A percentile compares a stretch with the other conserved stretches of the same genome.
These are phyloP conservation scores for Pythium scleroteichum DNA, from an alignment of 352 stramenopile genomes.

Conservation along the genomic window DNA sequence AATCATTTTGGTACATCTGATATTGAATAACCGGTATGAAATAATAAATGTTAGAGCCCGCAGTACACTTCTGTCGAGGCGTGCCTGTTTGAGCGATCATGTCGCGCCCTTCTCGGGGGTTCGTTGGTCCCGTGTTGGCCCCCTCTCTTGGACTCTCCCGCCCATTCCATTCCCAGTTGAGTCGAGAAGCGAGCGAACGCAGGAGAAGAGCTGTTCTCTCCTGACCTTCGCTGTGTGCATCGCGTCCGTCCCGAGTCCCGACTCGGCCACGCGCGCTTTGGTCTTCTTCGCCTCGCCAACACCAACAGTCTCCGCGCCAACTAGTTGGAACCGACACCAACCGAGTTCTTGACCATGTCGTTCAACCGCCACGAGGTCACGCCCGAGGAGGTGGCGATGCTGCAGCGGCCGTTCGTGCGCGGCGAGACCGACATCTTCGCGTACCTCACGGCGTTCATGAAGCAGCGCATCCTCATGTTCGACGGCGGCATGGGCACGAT, in stretches of 20 bases:
- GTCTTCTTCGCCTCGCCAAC: not conserved
- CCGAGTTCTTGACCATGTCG: not conserved
- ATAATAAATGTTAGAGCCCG: too few relatives aligned
- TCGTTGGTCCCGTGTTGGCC: slow-evolving; percentile 1
- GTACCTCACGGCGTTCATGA: slow-evolving; percentile 75
- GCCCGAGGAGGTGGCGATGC: slow-evolving; percentile 43
- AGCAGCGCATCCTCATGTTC: slow-evolving; percentile 56
- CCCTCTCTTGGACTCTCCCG: not conserved
- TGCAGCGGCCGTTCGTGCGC: slow-evolving; percentile 61
- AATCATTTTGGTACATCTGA: not conserved
- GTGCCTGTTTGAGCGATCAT: slow-evolving; percentile 5
- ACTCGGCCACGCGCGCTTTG: not conserved
- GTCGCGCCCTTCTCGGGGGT: not conserved
- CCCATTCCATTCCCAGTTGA: not conserved
- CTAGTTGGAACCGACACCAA: not conserved
- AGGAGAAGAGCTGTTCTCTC: not conserved
- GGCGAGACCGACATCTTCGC: slow-evolving; percentile 75
- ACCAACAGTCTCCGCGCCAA: not conserved
- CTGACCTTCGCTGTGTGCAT: slow-evolving; percentile 1
- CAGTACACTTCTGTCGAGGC: too few relatives aligned
- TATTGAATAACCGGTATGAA: too few relatives aligned
- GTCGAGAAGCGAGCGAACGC: slow-evolving; percentile 10
- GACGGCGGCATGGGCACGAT: slow-evolving; percentile 98
- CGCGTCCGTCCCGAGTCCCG: slow-evolving; percentile 7
- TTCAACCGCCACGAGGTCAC: slow-evolving; percentile 29